Evolutionary conservation across 192 early-diverging fungal species (phyloP), one percentile per base, ranked within the genome.

Genomic region (Linderina pennispora): DNA sequence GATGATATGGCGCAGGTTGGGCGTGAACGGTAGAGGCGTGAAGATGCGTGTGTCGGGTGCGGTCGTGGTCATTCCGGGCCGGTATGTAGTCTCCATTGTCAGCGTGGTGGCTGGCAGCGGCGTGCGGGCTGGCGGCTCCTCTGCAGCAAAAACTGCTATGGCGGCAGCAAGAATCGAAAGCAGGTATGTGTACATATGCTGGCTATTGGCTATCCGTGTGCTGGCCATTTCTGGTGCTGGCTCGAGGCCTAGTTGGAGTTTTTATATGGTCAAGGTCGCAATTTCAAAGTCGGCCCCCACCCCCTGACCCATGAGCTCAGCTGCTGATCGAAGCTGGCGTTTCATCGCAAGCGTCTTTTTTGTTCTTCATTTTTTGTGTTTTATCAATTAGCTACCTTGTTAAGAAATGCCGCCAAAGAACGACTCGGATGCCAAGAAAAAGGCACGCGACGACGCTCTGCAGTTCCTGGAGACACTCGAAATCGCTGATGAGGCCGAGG

Each of bases 371-470:
- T 4, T 34, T 16, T 33, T 5, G 17, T 28, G 14, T 36, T 23
- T 8, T 11, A 1, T 25, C 26, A 23, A n/a, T n/a, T n/a, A n/a
- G n/a, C n/a, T n/a, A n/a, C n/a, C n/a, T n/a, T n/a, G n/a, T n/a
- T 26, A 19, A 8, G 15, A 17, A 42, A 70, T 70, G 67, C 36
- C 67, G 13, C 45, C 58, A 16, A 58, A 56, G 36, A 35, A 40
- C 1, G 54, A 40, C 46, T 39, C 25, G 20, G 50, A 57, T 1
- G 15, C 43, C 43, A 71, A 71, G 37, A 65, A 65, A 43, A 66
- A 67, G 54, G 70, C 70, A 11, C 64, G 64, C 39, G 70, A 74
- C 34, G 70, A 66, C 33, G 70, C 61, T n/a, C 48, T 74, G 46
- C 50, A 65, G 33, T 74, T 74, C 40, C 64, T 74, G 9, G 64